A percentile compares a stretch with the other conserved stretches of the same genome.
These are phyloP conservation scores for Atkinsonella hypoxylon DNA, from an alignment of 2,329 filamentous ascomycete genomes.

Conservation along the genomic window DNA sequence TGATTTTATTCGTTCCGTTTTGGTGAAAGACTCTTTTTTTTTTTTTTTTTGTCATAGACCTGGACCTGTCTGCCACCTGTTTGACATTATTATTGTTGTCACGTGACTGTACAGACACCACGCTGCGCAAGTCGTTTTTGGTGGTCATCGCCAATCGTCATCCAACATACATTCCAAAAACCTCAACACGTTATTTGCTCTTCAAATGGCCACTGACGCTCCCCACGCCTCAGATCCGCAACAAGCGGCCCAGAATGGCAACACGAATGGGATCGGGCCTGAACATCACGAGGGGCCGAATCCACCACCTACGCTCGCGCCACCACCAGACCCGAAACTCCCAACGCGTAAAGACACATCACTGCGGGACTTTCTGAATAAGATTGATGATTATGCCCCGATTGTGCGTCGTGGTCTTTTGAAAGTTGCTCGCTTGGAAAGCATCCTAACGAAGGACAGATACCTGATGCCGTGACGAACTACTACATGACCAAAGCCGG, in stretches of 20 bases:
- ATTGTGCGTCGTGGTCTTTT: slow-evolving; percentile 51
- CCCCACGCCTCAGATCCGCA: slow-evolving; percentile 22
- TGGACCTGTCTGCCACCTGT: too few species aligned
- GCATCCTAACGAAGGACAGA: slow-evolving; percentile 38
- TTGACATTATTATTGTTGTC: too few species aligned
- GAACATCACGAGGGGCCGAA: slow-evolving; percentile 8
- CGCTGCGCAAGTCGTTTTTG: too few species aligned
- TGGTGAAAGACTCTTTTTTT: too few species aligned
- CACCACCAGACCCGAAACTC: slow-evolving; percentile 47
- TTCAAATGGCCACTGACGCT: slow-evolving; percentile 23
- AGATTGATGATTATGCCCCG: slow-evolving; percentile 97
- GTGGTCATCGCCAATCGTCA: too few species aligned
- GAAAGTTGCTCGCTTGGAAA: background rate
- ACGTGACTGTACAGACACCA: too few species aligned
- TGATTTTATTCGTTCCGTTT: too few species aligned
- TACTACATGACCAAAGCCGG: slow-evolving; percentile 97
- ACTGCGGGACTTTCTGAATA: slow-evolving; percentile 80
- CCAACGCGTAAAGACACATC: slow-evolving; percentile 84
- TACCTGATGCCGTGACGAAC: slow-evolving; percentile 92
- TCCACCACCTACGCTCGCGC: slow-evolving; percentile 30
- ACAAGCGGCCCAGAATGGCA: slow-evolving; percentile 15
- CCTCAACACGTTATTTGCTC: slow-evolving; percentile 5
- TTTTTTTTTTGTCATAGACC: too few species aligned
- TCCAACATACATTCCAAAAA: background rate
- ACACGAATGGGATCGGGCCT: slow-evolving; percentile 3